Percentiles rank a stretch among this genome's conserved stretches.
Evolutionary conservation across 2,329 filamentous ascomycete species (phyloP).

Genomic region (Seiridium unicorne): DNA sequence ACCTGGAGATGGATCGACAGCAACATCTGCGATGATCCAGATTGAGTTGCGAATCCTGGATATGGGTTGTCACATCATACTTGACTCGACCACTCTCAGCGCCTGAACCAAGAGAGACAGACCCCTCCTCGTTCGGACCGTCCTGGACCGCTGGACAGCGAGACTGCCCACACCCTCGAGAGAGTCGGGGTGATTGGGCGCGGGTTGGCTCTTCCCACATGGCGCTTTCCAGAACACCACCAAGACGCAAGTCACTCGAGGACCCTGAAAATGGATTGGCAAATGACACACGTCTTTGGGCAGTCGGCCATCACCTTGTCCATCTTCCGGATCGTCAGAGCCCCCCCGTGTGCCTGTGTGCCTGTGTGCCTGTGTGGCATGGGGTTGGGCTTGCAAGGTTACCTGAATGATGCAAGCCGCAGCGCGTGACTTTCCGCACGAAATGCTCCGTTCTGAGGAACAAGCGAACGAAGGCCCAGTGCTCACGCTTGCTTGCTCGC

Average conservation of each 20-base stretch:
- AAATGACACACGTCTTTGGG: background rate
- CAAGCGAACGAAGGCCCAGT: background rate
- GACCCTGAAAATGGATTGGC: conserved; percentile 1
- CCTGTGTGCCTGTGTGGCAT: background rate
- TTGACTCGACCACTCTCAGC: background rate
- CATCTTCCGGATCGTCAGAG: background rate
- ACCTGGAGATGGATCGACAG: background rate
- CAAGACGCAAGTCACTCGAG: background rate
- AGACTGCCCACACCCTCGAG: background rate
- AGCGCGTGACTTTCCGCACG: background rate
- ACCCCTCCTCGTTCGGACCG: conserved; percentile 1
- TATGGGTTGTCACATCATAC: background rate
- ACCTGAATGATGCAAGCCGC: background rate
- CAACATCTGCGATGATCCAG: background rate
- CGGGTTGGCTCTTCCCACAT: background rate
- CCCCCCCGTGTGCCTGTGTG: background rate
- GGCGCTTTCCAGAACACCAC: background rate
- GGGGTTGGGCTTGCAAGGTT: background rate
- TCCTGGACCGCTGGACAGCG: background rate
- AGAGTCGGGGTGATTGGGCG: background rate
- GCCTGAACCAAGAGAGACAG: background rate
- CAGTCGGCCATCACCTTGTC: background rate
- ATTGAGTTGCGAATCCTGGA: background rate
- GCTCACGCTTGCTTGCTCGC: background rate
- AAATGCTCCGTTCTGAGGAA: background rate